Evolutionary conservation across 495 filamentous ascomycete species (phyloP), one percentile per base, ranked within the genome.

Genomic region (Trichocladium uniseriatum): DNA sequence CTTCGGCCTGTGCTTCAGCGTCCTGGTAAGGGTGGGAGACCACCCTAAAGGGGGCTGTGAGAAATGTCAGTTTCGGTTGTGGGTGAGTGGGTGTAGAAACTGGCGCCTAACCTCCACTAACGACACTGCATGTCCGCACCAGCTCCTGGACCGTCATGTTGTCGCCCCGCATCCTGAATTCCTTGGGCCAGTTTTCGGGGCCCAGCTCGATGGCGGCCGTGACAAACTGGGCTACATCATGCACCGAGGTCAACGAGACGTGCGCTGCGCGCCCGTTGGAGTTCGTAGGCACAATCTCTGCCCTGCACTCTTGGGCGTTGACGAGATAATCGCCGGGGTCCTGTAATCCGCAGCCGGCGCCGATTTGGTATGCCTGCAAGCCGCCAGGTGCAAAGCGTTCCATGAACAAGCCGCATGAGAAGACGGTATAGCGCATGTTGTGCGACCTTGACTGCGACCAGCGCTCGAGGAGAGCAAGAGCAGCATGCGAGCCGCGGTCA

Each of bases 391-490:
- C 75, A 60, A 89, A 87, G 10, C 84, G 70, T 57, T 89, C 84
- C 69, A 86, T 87, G 55, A 88, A 79, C n/a, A 87, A 58, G 31
- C 84, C 84, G 59, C 84, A 89, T 1, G 77, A 75, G 52, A 89
- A 86, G 31, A 80, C 70, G 4, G 83, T 83, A 48, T 72, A 84
- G 36, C 77, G 66, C 68, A 87, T 79, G 19, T 60, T 54, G 49
- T 75, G 63, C 6, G 60, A 57, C 15, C 54, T 58, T 20, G 69
- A 71, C 16, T 60, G 60, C 10, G 69, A 65, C 62, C 65, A 67
- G 50, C 76, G 75, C 35, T 72, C 72, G 13, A 89, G 73, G 5
- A 73, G 65, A 16, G 71, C 67, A 14, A 81, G 69, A 1, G 80
- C 80, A 8, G 66, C 65, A 24, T 63, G 66, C 3, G 66, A 73